Evolutionary conservation across 2,329 filamentous ascomycete species (phyloP), one percentile per base, ranked within the genome.

Genomic region (Alternaria triticina): DNA sequence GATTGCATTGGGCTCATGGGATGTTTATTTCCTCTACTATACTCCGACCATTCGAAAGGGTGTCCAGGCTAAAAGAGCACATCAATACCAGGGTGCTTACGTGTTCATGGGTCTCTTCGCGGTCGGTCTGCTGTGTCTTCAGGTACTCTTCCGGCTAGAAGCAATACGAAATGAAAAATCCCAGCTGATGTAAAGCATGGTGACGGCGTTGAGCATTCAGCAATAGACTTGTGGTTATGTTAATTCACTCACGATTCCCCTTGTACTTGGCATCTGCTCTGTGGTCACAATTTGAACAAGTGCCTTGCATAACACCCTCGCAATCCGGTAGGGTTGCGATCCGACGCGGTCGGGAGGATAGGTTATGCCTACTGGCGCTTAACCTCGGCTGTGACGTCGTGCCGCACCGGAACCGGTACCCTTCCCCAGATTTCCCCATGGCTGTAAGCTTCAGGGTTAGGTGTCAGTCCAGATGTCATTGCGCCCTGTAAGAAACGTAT

Each of bases 61-160:
- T 76, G 73, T 77, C 77, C 73, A 74, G 75, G 76, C 71, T 75
- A 79, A 78, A 79, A 77, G 75, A 77, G 76, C 75, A 77, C 72
- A 69, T 70, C 72, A 68, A 65, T 71, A 67, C 67, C 66, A 76
- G 70, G 69, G 68, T 77, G 75, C 77, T 78, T 69, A 76, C 73
- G 72, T 76, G 75, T 77, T 77, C 72, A 78, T 75, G 76, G 77
- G 72, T 78, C 67, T 78, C 76, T 77, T 78, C 75, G 73, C 69
- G 74, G 75, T 79, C 76, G 71, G 74, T 67, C 71, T 73, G 70
- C 70, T 72, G 64, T 76, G 68, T 74, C 72, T 71, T 71, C 73
- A 77, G 75, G 76, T 74, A 77, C 74, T 75, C 72, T 76, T 74
- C 74, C 70, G 72, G 70, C 72, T 78, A 78, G 75, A 77, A 77